Evolutionary conservation across 1,284 basidiomycete genomes (phyloP).

Genomic region (Fomitopsis palustris): DNA sequence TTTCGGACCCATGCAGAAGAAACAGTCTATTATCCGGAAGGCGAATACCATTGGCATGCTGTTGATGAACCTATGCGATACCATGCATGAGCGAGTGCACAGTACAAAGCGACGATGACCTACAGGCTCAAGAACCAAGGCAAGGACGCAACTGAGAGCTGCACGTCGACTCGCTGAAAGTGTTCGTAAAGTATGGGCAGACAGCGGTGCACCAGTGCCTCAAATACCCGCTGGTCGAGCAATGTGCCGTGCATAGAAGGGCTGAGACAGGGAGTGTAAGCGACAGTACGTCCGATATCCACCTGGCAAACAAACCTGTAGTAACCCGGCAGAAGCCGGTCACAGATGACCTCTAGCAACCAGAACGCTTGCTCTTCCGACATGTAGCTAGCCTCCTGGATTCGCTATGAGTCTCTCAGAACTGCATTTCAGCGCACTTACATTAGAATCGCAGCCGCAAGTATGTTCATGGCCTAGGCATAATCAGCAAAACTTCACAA

Average conservation of each 20-base stretch:
- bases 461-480: conserved; percentile 86
- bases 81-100: neutral
- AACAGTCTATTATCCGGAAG: conserved; percentile 98
- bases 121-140: conserved; percentile 97
- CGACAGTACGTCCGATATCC: neutral
- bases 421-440: conserved; percentile 31
- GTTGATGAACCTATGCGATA: conserved; percentile 87
- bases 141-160: conserved; percentile 93
- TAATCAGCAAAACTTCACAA: neutral
- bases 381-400: conserved; percentile 72
- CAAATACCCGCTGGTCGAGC: conserved; percentile 97
- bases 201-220: conserved; percentile 90
- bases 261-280: conserved; percentile 34
- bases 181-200: conserved; percentile 94
- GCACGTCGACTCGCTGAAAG: conserved; percentile 90
- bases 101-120: conserved; percentile 24
- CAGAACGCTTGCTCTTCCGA: conserved; percentile 99
- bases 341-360: conserved; percentile 94
- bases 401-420: neutral
- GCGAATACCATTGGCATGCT: conserved; percentile 99
- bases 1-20: conserved; percentile 98
- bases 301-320: conserved; percentile 68
- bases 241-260: conserved; percentile 99
- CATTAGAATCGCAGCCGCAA: conserved; percentile 90
- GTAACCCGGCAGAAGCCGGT: conserved; percentile 93